phyloP scores from a whole-genome alignment of 768 basidiomycete species.

The Pleurotus cornucopiae region DNA sequence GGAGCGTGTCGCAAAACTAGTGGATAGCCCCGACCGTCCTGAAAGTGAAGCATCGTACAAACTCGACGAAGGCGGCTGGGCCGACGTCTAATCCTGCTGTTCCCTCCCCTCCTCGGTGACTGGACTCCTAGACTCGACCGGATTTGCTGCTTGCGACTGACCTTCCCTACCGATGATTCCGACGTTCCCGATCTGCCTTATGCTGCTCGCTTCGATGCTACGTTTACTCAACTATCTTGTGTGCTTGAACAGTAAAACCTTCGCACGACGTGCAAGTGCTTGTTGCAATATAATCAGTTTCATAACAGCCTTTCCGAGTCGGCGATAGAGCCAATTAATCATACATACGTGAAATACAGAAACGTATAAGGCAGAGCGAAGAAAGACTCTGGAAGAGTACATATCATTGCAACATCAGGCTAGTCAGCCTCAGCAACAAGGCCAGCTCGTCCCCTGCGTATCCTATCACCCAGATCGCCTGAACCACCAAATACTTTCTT shows the following conservation, averaged over 20 bases:
- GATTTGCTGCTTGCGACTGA: too few relatives aligned
- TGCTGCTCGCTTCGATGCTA: too few relatives aligned
- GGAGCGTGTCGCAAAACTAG: constrained; percentile 86
- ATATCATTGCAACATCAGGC: not conserved
- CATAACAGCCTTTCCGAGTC: too few relatives aligned
- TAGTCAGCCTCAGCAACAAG: constrained; percentile 53
- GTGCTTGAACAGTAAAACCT: too few relatives aligned
- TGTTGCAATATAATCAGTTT: too few relatives aligned
- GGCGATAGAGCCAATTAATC: too few relatives aligned
- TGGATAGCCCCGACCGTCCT: constrained; percentile 85
- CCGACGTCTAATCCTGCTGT: constrained; percentile 56
- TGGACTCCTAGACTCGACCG: too few relatives aligned
- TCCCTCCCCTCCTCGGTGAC: not conserved
- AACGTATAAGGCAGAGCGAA: not conserved
- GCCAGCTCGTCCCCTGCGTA: constrained; percentile 66
- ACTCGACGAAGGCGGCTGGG: constrained; percentile 87
- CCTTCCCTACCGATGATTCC: too few relatives aligned
- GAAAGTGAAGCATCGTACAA: constrained; percentile 92
- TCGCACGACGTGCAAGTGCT: too few relatives aligned
- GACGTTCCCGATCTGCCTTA: too few relatives aligned
- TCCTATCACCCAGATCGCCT: constrained; percentile 76
- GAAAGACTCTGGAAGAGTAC: not conserved
- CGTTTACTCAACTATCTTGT: too few relatives aligned
- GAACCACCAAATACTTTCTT: constrained; percentile 79
- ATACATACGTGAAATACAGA: too few relatives aligned